Base-by-base conservation (phyloP, 495 filamentous ascomycete species). In the Trichoderma virens region DNA sequence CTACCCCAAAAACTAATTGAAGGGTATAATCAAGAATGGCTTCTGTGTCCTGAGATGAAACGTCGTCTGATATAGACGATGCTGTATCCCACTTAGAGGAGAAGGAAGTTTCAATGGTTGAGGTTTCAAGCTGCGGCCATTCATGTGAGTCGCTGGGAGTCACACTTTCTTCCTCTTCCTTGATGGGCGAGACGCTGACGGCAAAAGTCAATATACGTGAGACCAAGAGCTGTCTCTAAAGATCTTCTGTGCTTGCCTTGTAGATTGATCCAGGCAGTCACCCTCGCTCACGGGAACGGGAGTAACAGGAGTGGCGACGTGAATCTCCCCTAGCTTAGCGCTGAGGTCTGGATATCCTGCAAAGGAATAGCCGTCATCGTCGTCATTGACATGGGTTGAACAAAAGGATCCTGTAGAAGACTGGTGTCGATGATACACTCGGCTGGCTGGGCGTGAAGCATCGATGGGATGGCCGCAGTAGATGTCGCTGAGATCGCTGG, bases 381-480 rank as follows among this genome's bases (percentile, higher is more conserved):
- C 63, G 31, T 65, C 63, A 20, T 65, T 59, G 54, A 45, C 51
- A 18, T 35, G 59, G 3, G 63, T 45, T 27, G 63, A 60, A n/a
- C 54, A 59, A 25, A 41, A 18, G 18, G 63, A 51, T 28, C 47
- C 62, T 0, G 16, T 34, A 11, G 62, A 64, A 18, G 51, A 27
- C 5, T 28, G 30, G 13, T 35, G 34, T 5, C 63, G 63, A 45
- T 65, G 63, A 5, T 11, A 45, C 3, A 60, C n/a, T 6, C 31
- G 25, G 23, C 63, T 39, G 47, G 54, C 30, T 4, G 63, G 45
- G 8, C 62, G 62, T 18, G 43, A 64, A 23, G 18, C 51, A 2
- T 41, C 25, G 25, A 8, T 18, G 1, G 63, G 13, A 2, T 38
- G 34, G 28, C n/a, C 34, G 34, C 27, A 60, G 4, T 16, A 56